A percentile compares a stretch with the other conserved stretches of the same genome.
phyloP scores from a whole-genome alignment of 768 basidiomycete genomes.

The Trametes sanguinea region DNA sequence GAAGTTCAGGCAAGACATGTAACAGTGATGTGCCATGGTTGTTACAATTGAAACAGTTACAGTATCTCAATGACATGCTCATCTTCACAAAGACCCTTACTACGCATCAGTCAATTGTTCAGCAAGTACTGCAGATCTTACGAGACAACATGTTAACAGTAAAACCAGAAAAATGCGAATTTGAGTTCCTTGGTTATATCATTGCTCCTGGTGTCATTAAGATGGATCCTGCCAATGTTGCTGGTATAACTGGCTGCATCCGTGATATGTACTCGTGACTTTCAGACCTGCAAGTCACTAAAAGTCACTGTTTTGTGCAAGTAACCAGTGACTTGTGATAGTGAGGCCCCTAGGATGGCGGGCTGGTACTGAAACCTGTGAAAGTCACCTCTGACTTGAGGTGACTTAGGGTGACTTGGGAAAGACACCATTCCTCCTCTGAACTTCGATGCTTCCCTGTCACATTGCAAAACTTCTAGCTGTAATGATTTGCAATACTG shows the following conservation, averaged over 20 bases:
- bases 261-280: slow-evolving; percentile 31
- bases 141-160: slow-evolving; percentile 36
- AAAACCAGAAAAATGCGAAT: slow-evolving; percentile 42
- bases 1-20: too few relatives aligned
- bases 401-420: too few relatives aligned
- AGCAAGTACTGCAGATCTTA: slow-evolving; percentile 32
- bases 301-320: slow-evolving; percentile 20
- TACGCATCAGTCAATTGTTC: slow-evolving; percentile 23
- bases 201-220: slow-evolving; percentile 22
- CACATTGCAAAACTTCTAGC: too few relatives aligned
- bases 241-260: slow-evolving; percentile 28
- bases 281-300: slow-evolving; percentile 36
- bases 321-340: slow-evolving; percentile 29
- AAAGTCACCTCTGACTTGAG: too few relatives aligned
- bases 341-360: too few relatives aligned
- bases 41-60: too few relatives aligned
- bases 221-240: slow-evolving; percentile 40
- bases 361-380: too few relatives aligned
- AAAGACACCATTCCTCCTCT: too few relatives aligned
- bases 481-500: too few relatives aligned
- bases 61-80: slow-evolving; percentile 46
- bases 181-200: slow-evolving; percentile 37
- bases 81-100: slow-evolving; percentile 22
- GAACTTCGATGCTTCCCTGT: too few relatives aligned
- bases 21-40: too few relatives aligned